These are phyloP conservation scores for Diutina rugosa DNA, from an alignment of 1,139 yeast species.

Conservation along the genomic window DNA sequence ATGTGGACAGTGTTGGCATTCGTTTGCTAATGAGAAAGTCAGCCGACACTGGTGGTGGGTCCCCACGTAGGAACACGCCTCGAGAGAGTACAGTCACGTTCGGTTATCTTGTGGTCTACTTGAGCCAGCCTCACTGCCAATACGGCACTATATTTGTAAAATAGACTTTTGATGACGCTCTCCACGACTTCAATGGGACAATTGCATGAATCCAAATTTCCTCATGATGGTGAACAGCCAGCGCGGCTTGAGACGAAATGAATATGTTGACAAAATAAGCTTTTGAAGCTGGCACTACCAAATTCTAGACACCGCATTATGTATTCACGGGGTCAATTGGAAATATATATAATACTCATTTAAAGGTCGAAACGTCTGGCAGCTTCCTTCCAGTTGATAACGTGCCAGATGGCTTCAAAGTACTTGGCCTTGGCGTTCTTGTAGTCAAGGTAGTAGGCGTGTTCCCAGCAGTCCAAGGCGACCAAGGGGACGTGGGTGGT, in stretches of 20 bases:
- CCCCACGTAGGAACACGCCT: neutral
- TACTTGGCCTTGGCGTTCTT: conserved; percentile 90
- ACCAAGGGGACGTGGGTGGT: conserved; percentile 67
- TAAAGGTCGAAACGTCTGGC: conserved; percentile 11
- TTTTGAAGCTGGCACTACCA: neutral
- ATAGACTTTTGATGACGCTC: too few relatives aligned
- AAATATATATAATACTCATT: neutral
- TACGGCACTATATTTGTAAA: neutral
- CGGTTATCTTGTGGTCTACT: neutral
- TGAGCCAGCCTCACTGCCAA: neutral
- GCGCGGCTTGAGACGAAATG: neutral
- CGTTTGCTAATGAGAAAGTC: neutral
- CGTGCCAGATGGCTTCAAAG: conserved; percentile 95
- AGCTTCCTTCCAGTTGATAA: conserved; percentile 93
- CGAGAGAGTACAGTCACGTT: neutral
- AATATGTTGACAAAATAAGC: neutral
- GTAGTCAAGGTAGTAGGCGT: conserved; percentile 93
- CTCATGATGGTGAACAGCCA: neutral
- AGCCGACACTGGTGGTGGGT: neutral
- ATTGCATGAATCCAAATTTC: too few relatives aligned
- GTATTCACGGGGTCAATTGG: neutral
- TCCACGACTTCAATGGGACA: too few relatives aligned
- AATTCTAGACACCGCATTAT: neutral
- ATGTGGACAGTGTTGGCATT: neutral
- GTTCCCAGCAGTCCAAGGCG: conserved; percentile 98